Percentiles rank a stretch among this genome's conserved stretches.
These are phyloP conservation scores for Phytopythium sindhum DNA, from an alignment of 352 stramenopile species.

Conservation along the genomic window DNA sequence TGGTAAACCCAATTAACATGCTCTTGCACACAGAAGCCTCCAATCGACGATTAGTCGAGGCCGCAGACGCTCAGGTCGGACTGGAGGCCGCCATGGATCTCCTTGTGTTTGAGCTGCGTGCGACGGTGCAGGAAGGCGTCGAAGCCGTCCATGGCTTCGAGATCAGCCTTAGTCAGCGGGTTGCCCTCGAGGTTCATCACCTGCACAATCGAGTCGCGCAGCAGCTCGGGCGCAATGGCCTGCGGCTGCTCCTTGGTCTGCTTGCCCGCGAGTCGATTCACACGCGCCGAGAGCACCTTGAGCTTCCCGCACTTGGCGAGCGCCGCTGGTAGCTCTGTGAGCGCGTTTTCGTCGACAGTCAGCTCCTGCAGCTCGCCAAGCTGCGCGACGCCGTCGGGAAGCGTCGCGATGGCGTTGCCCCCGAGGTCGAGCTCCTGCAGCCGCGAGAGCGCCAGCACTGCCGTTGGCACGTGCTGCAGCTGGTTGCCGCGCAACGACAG, in stretches of 20 bases:
- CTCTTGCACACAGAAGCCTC: not conserved
- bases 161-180: constrained; percentile 70
- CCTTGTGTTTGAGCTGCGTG: constrained; percentile 84
- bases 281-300: constrained; percentile 63
- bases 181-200: constrained; percentile 85
- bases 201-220: constrained; percentile 60
- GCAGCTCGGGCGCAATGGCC: constrained; percentile 51
- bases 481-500: constrained; percentile 69
- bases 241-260: constrained; percentile 20
- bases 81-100: constrained; percentile 74
- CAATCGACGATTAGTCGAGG: constrained; percentile 38
- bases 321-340: constrained; percentile 38
- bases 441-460: constrained; percentile 39
- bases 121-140: constrained; percentile 71
- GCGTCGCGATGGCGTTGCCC: constrained; percentile 43
- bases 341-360: constrained; percentile 56
- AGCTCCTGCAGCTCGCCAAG: constrained; percentile 63
- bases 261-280: constrained; percentile 40
- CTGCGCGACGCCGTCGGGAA: constrained; percentile 43
- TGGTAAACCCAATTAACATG: not conserved
- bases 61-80: constrained; percentile 81
- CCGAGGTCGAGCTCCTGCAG: constrained; percentile 73
- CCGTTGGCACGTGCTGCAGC: constrained; percentile 37
- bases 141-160: constrained; percentile 77
- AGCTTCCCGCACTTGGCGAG: constrained; percentile 65